Evolutionary conservation across 1,284 basidiomycete genomes (phyloP).

Genomic region (Cronartium quercuum): DNA sequence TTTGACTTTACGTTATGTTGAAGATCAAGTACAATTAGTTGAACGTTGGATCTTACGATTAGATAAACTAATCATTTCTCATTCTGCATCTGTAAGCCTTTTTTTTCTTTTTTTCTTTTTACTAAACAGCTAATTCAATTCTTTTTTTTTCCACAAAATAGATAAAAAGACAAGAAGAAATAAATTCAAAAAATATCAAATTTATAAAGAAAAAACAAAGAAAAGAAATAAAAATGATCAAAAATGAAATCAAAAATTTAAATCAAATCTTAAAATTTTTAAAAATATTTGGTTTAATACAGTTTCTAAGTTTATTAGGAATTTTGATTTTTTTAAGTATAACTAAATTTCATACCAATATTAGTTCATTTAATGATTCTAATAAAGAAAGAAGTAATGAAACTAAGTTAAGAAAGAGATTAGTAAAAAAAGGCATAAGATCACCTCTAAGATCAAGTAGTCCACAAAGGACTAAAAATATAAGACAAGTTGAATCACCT

Average conservation of each 20-base stretch:
- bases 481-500: too few species aligned
- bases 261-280: constrained; percentile 18
- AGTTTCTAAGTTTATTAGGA: constrained; percentile 13
- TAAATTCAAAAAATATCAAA: neutral
- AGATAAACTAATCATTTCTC: constrained; percentile 52
- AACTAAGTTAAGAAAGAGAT: too few species aligned
- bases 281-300: constrained; percentile 23
- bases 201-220: neutral
- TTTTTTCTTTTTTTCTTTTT: neutral
- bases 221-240: constrained; percentile 2
- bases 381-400: too few species aligned
- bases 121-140: neutral
- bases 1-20: constrained; percentile 76
- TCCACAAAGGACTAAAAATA: too few species aligned
- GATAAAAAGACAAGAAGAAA: neutral
- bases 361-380: too few species aligned
- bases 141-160: neutral
- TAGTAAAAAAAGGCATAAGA: too few species aligned
- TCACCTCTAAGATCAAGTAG: too few species aligned
- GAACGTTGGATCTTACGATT: constrained; percentile 68
- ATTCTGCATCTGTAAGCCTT: constrained; percentile 40
- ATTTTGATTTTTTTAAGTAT: constrained; percentile 9
- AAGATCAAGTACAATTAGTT: constrained; percentile 75
- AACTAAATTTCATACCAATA: constrained; percentile 15
- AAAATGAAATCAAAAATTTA: constrained; percentile 13